Evolutionary conservation across 306 rosid genomes (phyloP).

Genomic region (Crataegus laevigata): DNA sequence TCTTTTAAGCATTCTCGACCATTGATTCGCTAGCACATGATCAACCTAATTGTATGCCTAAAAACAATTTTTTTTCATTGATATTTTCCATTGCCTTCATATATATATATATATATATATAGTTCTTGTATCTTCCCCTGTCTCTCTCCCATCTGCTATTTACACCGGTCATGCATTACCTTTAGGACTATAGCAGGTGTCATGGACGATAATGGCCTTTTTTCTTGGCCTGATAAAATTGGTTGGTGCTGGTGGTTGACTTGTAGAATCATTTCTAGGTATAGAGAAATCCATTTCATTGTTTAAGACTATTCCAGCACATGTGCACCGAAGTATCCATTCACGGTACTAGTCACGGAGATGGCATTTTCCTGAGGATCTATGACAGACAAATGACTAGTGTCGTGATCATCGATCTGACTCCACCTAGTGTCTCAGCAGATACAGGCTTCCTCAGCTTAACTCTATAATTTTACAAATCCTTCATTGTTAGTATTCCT

Average conservation of each 20-base stretch:
- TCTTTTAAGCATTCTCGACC: no score
- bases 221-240: slow-evolving; percentile 68
- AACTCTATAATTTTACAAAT: slow-evolving; percentile 46
- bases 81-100: no score
- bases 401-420: no score
- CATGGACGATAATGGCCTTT: slow-evolving; percentile 86
- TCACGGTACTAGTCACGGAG: slow-evolving; percentile 73
- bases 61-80: no score
- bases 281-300: slow-evolving; percentile 86
- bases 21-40: no score
- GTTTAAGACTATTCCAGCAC: slow-evolving; percentile 79
- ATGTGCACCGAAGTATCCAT: slow-evolving; percentile 59
- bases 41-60: no score
- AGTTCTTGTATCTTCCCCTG: not conserved
- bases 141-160: not conserved
- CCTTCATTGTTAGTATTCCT: slow-evolving; percentile 54
- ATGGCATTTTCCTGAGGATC: not conserved
- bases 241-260: slow-evolving; percentile 64
- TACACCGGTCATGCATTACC: slow-evolving; percentile 24
- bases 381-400: no score
- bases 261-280: slow-evolving; percentile 38
- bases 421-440: slow-evolving; percentile 30
- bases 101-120: no score
- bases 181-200: slow-evolving; percentile 66
- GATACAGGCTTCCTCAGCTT: slow-evolving; percentile 42